phyloP scores from a whole-genome alignment of 1,284 basidiomycete genomes.

The Testicularia cyperi region DNA sequence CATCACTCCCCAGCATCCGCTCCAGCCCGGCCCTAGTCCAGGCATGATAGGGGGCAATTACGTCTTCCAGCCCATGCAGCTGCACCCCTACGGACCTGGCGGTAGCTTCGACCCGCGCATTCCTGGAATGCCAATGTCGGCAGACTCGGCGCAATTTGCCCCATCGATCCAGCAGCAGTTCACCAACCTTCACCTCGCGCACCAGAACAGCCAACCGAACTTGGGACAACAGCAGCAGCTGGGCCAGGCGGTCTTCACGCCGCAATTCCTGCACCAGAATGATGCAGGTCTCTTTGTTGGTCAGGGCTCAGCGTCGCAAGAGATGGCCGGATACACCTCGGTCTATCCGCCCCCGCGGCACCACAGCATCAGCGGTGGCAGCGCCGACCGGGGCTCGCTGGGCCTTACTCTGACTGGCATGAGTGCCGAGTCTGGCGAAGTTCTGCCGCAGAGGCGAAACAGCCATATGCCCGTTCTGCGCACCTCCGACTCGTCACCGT shows the following conservation, averaged over 20 bases:
- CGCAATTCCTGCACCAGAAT: slow-evolving; percentile 28
- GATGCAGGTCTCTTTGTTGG: slow-evolving; percentile 23
- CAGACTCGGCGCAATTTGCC: slow-evolving; percentile 24
- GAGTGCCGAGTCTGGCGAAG: slow-evolving; percentile 2
- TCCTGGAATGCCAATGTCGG: slow-evolving; percentile 26
- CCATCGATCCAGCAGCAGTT: slow-evolving; percentile 35
- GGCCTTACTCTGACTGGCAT: slow-evolving; percentile 8
- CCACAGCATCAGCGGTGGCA: slow-evolving; percentile 10
- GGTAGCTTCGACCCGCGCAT: slow-evolving; percentile 20
- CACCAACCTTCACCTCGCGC: slow-evolving; percentile 21
- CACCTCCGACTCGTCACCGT: slow-evolving; percentile 19
- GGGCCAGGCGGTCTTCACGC: slow-evolving; percentile 14
- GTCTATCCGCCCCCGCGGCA: slow-evolving; percentile 32
- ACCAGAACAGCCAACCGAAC: slow-evolving; percentile 2
- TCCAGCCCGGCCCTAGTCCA: slow-evolving; percentile 19
- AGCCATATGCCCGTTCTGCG: slow-evolving; percentile 9
- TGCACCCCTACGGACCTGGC: slow-evolving; percentile 4
- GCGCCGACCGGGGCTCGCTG: slow-evolving; percentile 1
- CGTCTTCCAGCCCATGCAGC: slow-evolving; percentile 3
- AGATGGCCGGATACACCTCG: slow-evolving; percentile 32
- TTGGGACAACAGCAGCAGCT: neutral
- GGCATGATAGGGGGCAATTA: slow-evolving; percentile 4
- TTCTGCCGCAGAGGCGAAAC: slow-evolving; percentile 11
- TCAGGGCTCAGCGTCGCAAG: slow-evolving; percentile 6
- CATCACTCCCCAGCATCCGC: slow-evolving; percentile 35